phyloP scores from a whole-genome alignment of 2,329 filamentous ascomycete species.

The Aureobasidium sp. region DNA sequence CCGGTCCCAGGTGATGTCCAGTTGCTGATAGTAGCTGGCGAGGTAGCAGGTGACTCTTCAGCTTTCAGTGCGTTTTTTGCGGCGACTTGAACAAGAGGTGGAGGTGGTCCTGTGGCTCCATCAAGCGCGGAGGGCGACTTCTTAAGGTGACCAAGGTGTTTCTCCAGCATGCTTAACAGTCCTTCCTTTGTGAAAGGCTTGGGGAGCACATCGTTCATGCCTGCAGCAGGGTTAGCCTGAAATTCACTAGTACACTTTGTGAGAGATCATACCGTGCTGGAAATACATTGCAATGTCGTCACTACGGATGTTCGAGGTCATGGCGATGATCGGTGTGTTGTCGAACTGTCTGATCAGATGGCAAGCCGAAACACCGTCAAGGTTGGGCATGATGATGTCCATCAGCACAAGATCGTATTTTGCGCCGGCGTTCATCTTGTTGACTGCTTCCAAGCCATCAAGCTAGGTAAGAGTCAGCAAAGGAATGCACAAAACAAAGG shows the following conservation, averaged over 20 bases:
- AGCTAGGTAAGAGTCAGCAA: constrained; percentile 45
- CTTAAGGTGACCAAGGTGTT: constrained; percentile 77
- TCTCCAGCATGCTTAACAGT: constrained; percentile 72
- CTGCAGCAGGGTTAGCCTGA: constrained; percentile 50
- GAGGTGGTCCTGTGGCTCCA: constrained; percentile 42
- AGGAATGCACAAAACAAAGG: background rate
- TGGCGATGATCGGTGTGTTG: constrained; percentile 83
- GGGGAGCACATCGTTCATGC: constrained; percentile 94
- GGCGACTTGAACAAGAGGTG: constrained; percentile 45
- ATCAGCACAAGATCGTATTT: constrained; percentile 56
- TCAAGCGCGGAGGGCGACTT: constrained; percentile 39
- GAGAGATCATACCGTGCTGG: constrained; percentile 66
- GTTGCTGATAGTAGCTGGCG: constrained; percentile 52
- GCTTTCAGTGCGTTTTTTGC: constrained; percentile 53
- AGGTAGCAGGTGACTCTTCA: constrained; percentile 56
- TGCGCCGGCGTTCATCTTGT: constrained; percentile 63
- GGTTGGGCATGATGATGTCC: constrained; percentile 86
- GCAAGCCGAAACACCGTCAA: constrained; percentile 91
- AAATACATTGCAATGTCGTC: constrained; percentile 98
- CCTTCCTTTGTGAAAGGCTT: constrained; percentile 92
- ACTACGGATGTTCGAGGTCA: constrained; percentile 96
- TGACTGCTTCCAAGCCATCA: constrained; percentile 85
- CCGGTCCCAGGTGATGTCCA: constrained; percentile 59
- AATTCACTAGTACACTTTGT: too few species aligned
- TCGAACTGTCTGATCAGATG: constrained; percentile 87